Evolutionary conservation across 2,329 filamentous ascomycete genomes (phyloP).

Genomic region (Raffaelea albimanens): DNA sequence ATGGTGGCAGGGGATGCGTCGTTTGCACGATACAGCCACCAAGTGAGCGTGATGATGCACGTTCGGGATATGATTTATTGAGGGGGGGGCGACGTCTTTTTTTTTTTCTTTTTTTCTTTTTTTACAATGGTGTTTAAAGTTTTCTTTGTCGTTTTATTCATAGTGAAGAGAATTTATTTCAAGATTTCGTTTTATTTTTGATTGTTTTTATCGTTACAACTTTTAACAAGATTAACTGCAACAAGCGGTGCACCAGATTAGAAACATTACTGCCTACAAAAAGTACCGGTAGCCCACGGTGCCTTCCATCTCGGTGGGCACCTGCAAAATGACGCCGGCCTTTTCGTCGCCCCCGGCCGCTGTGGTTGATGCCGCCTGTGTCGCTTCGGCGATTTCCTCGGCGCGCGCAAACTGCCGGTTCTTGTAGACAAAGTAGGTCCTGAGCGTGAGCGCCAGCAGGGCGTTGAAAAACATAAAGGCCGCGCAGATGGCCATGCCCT

Average conservation of each 20-base stretch:
- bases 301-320: slow-evolving; percentile 10
- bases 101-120: too few relatives aligned
- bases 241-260: too few relatives aligned
- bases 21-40: slow-evolving; percentile 3
- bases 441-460: slow-evolving; percentile 22
- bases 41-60: slow-evolving; percentile 7
- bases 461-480: slow-evolving; percentile 32
- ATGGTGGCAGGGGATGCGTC: neutral
- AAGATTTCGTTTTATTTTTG: too few relatives aligned
- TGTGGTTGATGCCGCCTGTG: neutral
- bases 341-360: slow-evolving; percentile 4
- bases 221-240: too few relatives aligned
- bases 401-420: slow-evolving; percentile 22
- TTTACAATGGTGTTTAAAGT: too few relatives aligned
- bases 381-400: slow-evolving; percentile 14
- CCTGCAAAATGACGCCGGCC: neutral
- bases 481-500: slow-evolving; percentile 29
- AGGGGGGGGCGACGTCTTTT: neutral
- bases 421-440: slow-evolving; percentile 22
- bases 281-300: slow-evolving; percentile 13
- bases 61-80: slow-evolving; percentile 7
- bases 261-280: slow-evolving; percentile 7
- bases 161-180: too few relatives aligned
- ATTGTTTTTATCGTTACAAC: too few relatives aligned
- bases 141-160: too few relatives aligned